Evolutionary conservation across 2,329 filamentous ascomycete species (phyloP).

Genomic region (Fusarium fracticaudum): DNA sequence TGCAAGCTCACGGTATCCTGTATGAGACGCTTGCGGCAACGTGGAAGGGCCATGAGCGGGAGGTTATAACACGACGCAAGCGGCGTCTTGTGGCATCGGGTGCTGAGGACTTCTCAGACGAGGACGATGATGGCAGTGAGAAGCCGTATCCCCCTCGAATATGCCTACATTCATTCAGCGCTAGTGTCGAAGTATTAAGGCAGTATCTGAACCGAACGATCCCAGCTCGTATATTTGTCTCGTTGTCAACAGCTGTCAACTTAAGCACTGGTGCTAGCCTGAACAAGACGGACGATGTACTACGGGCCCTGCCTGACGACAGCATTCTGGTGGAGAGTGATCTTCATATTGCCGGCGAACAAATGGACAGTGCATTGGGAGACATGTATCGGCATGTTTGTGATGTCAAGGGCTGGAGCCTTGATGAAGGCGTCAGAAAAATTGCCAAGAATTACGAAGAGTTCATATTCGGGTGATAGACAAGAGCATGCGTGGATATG

Average conservation of each 20-base stretch:
- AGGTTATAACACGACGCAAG: slow-evolving; percentile 69
- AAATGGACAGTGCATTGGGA: slow-evolving; percentile 82
- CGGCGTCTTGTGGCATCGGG: slow-evolving; percentile 58
- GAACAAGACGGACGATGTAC: slow-evolving; percentile 67
- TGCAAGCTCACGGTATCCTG: slow-evolving; percentile 78
- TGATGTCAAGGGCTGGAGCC: slow-evolving; percentile 77
- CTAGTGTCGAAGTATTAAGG: slow-evolving; percentile 75
- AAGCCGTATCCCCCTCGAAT: slow-evolving; percentile 85
- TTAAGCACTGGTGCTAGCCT: slow-evolving; percentile 62
- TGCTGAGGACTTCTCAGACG: slow-evolving; percentile 57
- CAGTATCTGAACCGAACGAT: slow-evolving; percentile 80
- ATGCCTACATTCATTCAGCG: slow-evolving; percentile 94
- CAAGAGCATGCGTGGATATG: background rate
- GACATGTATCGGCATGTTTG: slow-evolving; percentile 82
- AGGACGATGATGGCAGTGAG: slow-evolving; percentile 41
- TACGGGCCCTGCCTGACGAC: slow-evolving; percentile 79
- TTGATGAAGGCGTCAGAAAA: slow-evolving; percentile 74
- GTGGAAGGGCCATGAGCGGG: slow-evolving; percentile 77
- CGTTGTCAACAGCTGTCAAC: slow-evolving; percentile 88
- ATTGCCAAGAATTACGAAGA: slow-evolving; percentile 79
- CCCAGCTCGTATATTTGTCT: slow-evolving; percentile 84
- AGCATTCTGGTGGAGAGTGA: slow-evolving; percentile 90
- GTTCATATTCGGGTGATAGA: slow-evolving; percentile 73
- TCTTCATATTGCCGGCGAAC: slow-evolving; percentile 80
- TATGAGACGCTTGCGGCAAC: slow-evolving; percentile 70